Evolutionary conservation across 768 basidiomycete species (phyloP), one percentile per base, ranked within the genome.

Genomic region (Pseudohyphozyma bogoriensis): DNA sequence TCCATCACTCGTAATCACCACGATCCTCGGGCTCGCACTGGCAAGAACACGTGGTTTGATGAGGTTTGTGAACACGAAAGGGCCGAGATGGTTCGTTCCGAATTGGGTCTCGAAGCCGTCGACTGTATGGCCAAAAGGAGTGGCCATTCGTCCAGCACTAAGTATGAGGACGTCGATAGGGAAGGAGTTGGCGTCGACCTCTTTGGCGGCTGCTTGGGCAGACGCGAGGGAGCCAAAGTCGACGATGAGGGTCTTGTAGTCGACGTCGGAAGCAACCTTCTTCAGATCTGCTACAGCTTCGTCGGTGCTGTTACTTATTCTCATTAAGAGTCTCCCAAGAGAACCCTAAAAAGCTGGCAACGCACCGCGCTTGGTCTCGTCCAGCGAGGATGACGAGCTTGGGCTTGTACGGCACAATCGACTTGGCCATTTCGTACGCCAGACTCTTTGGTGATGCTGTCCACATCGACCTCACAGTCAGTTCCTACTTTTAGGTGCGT

Each of bases 91-190:
- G 55, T 66, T 63, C 10, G 54, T 49, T 9, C 36, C 65, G 37
- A 66, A 59, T 31, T 63, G 62, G 5, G 47, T 12, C 46, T 66
- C 65, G 55, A 52, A 56, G 31, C 59, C 65, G 50, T 66, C 55
- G 4, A 28, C 32, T 4, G 65, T 45, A 22, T 24, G 9, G 11
- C 32, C 24, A 24, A 28, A 32, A 13, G 46, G 46, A 29, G 22
- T 15, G 5, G 28, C 46, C 46, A 29, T n/a, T n/a, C n/a, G n/a
- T n/a, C n/a, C n/a, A n/a, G n/a, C 64, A 46, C 59, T 65, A 57
- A 65, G 65, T 54, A 68, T 62, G 22, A 65, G 46, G 51, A 60
- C 54, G 47, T 67, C 59, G 56, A 65, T 59, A 12, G 60, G 60
- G 37, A 62, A 56, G 20, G 45, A 2, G 20, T 42, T 61, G 7